These are phyloP conservation scores for Solanum megistacrolobum DNA, from an alignment of 257 asterid genomes.

Conservation along the genomic window DNA sequence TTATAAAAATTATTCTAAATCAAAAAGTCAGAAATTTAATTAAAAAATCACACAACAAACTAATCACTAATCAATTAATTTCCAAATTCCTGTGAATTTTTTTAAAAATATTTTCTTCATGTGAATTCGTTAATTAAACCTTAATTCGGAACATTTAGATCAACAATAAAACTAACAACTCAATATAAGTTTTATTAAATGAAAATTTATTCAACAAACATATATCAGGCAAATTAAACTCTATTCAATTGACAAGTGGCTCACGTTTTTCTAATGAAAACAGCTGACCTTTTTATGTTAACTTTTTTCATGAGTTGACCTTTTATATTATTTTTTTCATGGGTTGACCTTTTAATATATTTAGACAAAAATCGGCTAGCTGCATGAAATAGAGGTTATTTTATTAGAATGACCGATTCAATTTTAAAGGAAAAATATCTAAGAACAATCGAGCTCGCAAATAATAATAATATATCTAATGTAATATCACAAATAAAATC, in stretches of 20 bases:
- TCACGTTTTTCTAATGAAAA: not conserved
- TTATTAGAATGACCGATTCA: not conserved
- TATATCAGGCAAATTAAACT: not conserved
- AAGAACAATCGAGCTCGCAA: not conserved
- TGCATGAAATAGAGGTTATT: not conserved
- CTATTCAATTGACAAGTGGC: not conserved
- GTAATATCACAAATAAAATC: too few relatives aligned
- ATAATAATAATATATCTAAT: too few relatives aligned
- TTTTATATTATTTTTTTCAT: not conserved
- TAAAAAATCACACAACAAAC: not conserved
- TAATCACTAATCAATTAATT: not conserved
- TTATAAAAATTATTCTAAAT: not conserved
- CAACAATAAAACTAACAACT: not conserved
- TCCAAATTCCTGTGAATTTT: not conserved
- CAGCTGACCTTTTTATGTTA: not conserved
- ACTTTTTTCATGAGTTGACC: not conserved
- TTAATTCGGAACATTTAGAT: not conserved
- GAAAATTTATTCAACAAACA: not conserved
- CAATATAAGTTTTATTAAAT: not conserved
- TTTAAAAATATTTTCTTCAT: not conserved
- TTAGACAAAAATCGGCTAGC: not conserved
- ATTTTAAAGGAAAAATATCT: not conserved
- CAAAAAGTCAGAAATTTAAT: not conserved
- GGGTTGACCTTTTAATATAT: not conserved
- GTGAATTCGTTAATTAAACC: not conserved